Percentiles rank a stretch among this genome's conserved stretches.
Evolutionary conservation across 78 protist species (phyloP).

Genomic region (slime mould (Dictyostelium discoideum)): dicty_2.7 NC_007091.3:3673001-3673500

Average conservation of each 20-base stretch:
- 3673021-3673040: constrained; percentile 47
- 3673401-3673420: too few species aligned
- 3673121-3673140: constrained; percentile 5
- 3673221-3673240: constrained; percentile 32
- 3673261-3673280: constrained; percentile 79
- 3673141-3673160: constrained; percentile 24
- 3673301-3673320: constrained; percentile 16
- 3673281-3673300: constrained; percentile 64
- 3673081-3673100: constrained; percentile 4
- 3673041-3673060: constrained; percentile 80
- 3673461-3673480: too few species aligned
- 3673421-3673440: too few species aligned
- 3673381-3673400: too few species aligned
- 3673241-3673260: constrained; percentile 68
- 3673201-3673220: constrained; percentile 62
- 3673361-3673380: too few species aligned
- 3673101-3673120: constrained; percentile 40
- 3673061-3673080: constrained; percentile 50
- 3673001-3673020: constrained; percentile 59
- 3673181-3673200: constrained; percentile 23
- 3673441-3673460: too few species aligned
- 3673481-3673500: too few species aligned
- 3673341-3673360: constrained; percentile 9
- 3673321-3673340: constrained; percentile 46
- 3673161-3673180: constrained; percentile 37